A percentile compares a stretch with the other conserved stretches of the same genome.
Evolutionary conservation across 2,329 filamentous ascomycete species (phyloP).

Genomic region (Davidsoniella australis): DNA sequence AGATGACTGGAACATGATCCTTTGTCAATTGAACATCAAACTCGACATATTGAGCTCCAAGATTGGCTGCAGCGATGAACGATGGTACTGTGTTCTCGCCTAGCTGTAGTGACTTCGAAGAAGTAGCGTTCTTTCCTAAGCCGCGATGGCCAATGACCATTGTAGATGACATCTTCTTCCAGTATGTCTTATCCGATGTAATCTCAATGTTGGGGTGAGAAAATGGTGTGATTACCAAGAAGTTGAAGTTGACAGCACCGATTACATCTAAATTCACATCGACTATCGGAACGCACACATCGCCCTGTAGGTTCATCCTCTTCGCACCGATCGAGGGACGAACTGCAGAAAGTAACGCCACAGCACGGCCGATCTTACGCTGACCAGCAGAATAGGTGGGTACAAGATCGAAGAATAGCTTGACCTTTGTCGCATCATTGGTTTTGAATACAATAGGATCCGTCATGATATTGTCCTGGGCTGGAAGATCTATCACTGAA

Average conservation of each 20-base stretch:
- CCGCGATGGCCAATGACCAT: slow-evolving; percentile 63
- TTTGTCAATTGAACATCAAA: slow-evolving; percentile 97
- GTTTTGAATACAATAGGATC: slow-evolving; percentile 86
- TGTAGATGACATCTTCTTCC: slow-evolving; percentile 79
- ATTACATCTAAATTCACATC: slow-evolving; percentile 77
- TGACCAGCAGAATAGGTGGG: slow-evolving; percentile 78
- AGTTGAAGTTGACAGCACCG: slow-evolving; percentile 91
- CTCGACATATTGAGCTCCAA: slow-evolving; percentile 62
- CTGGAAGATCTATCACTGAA: slow-evolving; percentile 76
- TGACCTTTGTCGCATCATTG: slow-evolving; percentile 60
- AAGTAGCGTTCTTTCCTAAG: slow-evolving; percentile 75
- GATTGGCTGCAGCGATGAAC: slow-evolving; percentile 87
- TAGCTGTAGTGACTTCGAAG: slow-evolving; percentile 74
- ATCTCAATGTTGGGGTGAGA: slow-evolving; percentile 86
- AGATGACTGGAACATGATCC: slow-evolving; percentile 93
- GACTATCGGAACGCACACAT: slow-evolving; percentile 81
- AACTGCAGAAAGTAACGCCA: slow-evolving; percentile 73
- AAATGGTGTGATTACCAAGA: slow-evolving; percentile 87
- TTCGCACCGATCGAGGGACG: slow-evolving; percentile 69
- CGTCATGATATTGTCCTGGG: slow-evolving; percentile 84
- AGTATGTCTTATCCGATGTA: slow-evolving; percentile 82
- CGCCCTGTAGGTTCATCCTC: slow-evolving; percentile 81
- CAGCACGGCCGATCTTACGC: slow-evolving; percentile 76
- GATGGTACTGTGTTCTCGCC: slow-evolving; percentile 93
- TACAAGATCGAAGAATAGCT: slow-evolving; percentile 83